Percentiles rank a stretch among this genome's conserved stretches.
phyloP scores from a whole-genome alignment of 2,329 filamentous ascomycete genomes.

The Capronia coronata region DNA sequence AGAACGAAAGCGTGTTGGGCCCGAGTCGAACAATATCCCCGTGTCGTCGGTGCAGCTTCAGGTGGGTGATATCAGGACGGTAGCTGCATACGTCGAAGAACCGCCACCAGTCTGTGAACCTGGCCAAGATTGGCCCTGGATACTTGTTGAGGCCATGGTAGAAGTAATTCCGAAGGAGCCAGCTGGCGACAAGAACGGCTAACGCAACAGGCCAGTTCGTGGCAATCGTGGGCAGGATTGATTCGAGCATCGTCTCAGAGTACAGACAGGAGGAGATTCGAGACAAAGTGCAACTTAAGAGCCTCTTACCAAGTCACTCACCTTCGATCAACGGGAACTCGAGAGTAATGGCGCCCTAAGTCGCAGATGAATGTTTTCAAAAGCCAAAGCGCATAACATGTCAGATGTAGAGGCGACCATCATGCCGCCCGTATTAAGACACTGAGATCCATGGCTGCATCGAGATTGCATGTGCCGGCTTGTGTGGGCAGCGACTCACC shows the following conservation, averaged over 20 bases:
- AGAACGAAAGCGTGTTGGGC: conserved; percentile 67
- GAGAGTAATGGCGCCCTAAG: background rate
- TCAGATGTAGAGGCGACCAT: background rate
- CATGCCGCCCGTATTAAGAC: background rate
- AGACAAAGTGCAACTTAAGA: background rate
- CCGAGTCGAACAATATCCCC: conserved; percentile 69
- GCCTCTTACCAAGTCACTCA: background rate
- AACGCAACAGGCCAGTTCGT: conserved; percentile 23
- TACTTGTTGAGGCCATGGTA: conserved; percentile 41
- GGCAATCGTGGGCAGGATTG: conserved; percentile 18
- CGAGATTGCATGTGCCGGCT: conserved; percentile 2
- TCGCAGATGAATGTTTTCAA: background rate
- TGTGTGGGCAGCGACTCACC: conserved; percentile 3
- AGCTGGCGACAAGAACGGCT: conserved; percentile 15
- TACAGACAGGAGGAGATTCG: background rate
- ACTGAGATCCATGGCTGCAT: conserved; percentile 9
- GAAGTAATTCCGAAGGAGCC: conserved; percentile 25
- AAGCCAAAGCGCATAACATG: background rate
- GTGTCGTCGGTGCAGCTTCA: conserved; percentile 61
- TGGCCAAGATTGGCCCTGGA: conserved; percentile 65
- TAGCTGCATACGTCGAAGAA: conserved; percentile 61
- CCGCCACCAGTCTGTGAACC: conserved; percentile 66
- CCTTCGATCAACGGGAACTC: background rate
- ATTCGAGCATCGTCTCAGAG: conserved; percentile 22
- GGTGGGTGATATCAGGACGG: conserved; percentile 61